These are phyloP conservation scores for Rhodomyrtus psidioides DNA, from an alignment of 441 rosid genomes.

Conservation along the genomic window DNA sequence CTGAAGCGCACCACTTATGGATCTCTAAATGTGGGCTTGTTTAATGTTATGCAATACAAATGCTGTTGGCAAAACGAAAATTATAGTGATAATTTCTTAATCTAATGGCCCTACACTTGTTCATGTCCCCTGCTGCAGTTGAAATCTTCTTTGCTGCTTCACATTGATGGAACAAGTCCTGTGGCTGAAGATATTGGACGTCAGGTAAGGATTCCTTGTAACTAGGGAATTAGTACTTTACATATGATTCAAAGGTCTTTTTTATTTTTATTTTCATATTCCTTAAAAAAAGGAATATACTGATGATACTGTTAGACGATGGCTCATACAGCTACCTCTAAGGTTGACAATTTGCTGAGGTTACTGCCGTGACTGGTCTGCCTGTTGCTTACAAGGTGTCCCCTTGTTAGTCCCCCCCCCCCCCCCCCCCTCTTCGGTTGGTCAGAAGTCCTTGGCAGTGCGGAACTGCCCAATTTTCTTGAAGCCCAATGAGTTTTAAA, in stretches of 20 bases:
- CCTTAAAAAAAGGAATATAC: neutral
- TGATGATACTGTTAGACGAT: neutral
- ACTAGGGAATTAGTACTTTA: neutral
- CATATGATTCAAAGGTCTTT: neutral
- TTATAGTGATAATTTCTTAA: neutral
- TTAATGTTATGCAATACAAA: neutral
- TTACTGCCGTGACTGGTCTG: neutral
- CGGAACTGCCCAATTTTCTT: neutral
- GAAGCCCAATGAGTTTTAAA: neutral
- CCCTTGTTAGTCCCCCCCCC: too few species aligned
- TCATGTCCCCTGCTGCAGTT: slow-evolving; percentile 40
- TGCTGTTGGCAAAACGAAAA: neutral
- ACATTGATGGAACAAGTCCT: slow-evolving; percentile 96
- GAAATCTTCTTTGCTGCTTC: slow-evolving; percentile 92
- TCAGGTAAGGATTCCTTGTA: slow-evolving; percentile 44
- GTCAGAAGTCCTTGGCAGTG: neutral
- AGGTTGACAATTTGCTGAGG: neutral
- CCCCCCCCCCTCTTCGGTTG: too few species aligned
- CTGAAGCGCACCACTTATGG: neutral
- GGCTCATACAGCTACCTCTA: neutral
- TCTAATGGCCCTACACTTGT: neutral
- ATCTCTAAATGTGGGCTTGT: neutral
- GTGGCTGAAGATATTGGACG: slow-evolving; percentile 99
- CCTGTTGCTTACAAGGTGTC: neutral
- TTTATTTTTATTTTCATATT: neutral